Conservation (phyloP, 2,329 filamentous ascomycete species). For the Penicillium sp. region DNA sequence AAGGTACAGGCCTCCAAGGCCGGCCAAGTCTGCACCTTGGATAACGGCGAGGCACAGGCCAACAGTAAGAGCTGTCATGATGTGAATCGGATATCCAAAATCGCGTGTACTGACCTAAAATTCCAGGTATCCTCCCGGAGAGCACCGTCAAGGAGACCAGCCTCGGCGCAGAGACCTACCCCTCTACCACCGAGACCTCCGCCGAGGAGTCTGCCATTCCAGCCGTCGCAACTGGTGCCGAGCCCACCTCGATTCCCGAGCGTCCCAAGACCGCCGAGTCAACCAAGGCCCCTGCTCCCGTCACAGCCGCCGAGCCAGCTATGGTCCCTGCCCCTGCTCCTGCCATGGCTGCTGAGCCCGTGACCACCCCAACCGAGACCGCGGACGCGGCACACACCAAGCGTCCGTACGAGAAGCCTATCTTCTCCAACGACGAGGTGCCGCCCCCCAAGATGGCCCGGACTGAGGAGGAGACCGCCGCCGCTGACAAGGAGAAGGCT, state of each 20-base stretch:
- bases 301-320: slow-evolving; percentile 6
- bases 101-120: background rate
- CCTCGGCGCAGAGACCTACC: slow-evolving; percentile 18
- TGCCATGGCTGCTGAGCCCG: slow-evolving; percentile 1
- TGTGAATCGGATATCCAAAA: background rate
- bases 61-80: slow-evolving; percentile 16
- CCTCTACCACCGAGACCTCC: slow-evolving; percentile 18
- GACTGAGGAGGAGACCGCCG: slow-evolving; percentile 30
- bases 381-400: slow-evolving; percentile 28
- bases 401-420: slow-evolving; percentile 38
- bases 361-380: slow-evolving; percentile 13
- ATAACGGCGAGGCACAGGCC: slow-evolving; percentile 14
- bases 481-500: slow-evolving; percentile 18
- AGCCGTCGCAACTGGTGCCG: slow-evolving; percentile 5
- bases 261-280: slow-evolving; percentile 14
- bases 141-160: slow-evolving; percentile 18
- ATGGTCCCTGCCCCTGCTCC: slow-evolving; percentile 3
- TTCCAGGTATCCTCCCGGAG: slow-evolving; percentile 22
- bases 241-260: slow-evolving; percentile 2
- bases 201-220: slow-evolving; percentile 22
- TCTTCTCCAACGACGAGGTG: slow-evolving; percentile 31
- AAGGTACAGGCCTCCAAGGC: slow-evolving; percentile 26
- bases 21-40: slow-evolving; percentile 17
- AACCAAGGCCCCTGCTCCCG: background rate
- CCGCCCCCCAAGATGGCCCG: slow-evolving; percentile 39